Conservation (phyloP, 768 basidiomycete genomes). For the Tephrocybe sp. region DNA sequence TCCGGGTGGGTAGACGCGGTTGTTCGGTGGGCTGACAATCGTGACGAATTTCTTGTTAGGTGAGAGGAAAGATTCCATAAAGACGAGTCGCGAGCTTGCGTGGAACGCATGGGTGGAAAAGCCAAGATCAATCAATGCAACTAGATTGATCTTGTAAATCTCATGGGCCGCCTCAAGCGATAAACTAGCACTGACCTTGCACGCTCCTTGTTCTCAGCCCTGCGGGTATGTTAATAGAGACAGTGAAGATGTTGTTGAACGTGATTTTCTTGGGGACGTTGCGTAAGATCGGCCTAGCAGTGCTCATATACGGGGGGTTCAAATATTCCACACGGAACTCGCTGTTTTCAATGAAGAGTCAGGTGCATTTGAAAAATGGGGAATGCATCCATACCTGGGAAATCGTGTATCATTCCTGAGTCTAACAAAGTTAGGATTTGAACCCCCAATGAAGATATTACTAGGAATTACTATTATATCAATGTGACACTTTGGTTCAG, state of each 20-base stretch:
- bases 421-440: constrained; percentile 42
- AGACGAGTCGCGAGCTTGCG: no score
- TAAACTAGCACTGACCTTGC: constrained; percentile 29
- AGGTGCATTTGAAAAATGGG: constrained; percentile 19
- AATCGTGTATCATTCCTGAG: constrained; percentile 3
- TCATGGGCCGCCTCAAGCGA: constrained; percentile 33
- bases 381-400: constrained; percentile 6
- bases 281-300: constrained; percentile 45
- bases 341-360: constrained; percentile 8
- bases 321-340: constrained; percentile 31
- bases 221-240: constrained; percentile 30
- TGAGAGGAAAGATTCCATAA: no score
- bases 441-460: constrained; percentile 35
- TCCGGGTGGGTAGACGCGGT: no score
- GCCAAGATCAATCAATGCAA: no score
- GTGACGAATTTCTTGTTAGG: no score
- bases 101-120: no score
- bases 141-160: constrained; percentile 35
- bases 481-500: constrained; percentile 21
- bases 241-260: constrained; percentile 34
- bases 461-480: background rate
- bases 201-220: constrained; percentile 23
- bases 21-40: no score
- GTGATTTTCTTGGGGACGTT: no score
- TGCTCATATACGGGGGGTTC: constrained; percentile 40